phyloP scores from a whole-genome alignment of 2,329 filamentous ascomycete genomes.

The Tolypocladium cylindrosporum region DNA sequence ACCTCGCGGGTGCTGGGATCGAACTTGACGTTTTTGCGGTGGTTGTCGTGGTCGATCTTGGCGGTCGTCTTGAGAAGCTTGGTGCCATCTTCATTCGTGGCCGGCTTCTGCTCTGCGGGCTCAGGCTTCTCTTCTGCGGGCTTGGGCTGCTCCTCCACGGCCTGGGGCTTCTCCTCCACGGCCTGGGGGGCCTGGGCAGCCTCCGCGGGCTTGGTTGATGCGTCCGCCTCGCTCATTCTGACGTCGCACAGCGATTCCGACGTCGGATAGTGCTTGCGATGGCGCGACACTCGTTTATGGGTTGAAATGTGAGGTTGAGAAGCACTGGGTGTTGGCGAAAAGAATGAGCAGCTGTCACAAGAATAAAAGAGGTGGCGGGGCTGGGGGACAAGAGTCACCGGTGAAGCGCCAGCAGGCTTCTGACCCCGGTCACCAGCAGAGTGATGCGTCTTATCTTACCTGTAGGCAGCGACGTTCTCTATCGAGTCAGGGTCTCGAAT shows the following conservation, averaged over 20 bases:
- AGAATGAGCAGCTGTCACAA: background rate
- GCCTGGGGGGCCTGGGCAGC: conserved; percentile 13
- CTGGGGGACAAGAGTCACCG: background rate
- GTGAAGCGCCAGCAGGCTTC: background rate
- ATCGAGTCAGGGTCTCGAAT: background rate
- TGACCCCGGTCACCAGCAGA: background rate
- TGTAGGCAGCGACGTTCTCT: background rate
- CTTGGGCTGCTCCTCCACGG: conserved; percentile 10
- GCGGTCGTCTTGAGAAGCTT: conserved; percentile 36
- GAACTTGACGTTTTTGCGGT: conserved; percentile 55
- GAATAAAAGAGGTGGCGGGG: background rate
- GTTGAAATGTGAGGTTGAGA: background rate
- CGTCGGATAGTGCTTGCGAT: background rate
- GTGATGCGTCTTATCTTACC: background rate
- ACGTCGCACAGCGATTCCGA: background rate
- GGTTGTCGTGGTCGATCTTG: conserved; percentile 26
- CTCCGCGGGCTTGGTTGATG: conserved; percentile 13
- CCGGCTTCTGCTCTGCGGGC: conserved; percentile 1
- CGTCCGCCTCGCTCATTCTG: conserved; percentile 11
- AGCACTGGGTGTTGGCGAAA: background rate
- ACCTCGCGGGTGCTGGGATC: conserved; percentile 58
- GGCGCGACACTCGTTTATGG: background rate
- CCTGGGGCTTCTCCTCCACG: conserved; percentile 6
- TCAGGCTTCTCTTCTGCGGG: conserved; percentile 3
- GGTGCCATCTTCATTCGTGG: conserved; percentile 5